Base-by-base conservation (phyloP, 768 basidiomycete species). In the Mycena latifolia region DNA sequence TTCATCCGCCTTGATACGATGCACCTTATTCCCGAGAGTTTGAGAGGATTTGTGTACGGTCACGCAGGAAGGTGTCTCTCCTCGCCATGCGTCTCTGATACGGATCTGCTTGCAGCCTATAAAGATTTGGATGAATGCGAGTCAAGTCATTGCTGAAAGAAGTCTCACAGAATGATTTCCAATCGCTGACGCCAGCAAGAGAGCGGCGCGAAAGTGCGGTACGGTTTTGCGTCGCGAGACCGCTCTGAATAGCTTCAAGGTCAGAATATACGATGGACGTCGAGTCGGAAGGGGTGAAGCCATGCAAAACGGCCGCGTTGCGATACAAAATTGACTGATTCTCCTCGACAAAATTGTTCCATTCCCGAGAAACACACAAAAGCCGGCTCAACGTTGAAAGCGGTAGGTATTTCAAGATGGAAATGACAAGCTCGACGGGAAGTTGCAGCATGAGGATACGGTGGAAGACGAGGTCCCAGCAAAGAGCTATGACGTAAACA, bases 1-100 rank as follows among this genome's bases (percentile, higher is more conserved):
- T 70, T 91, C 87, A 61, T 95, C 93, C 24, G 91, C 84, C 77
- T 94, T 94, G 78, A 94, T 88, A 9, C 92, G 87, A 76, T 94
- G 92, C 0, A 92, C 87, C 5, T 73, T 70, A 27, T 69, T 66
- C 24, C 83, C 79, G 8, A 79, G 61, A 10, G 20, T 43, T 20
- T 8, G 8, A 22, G 41, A 9, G 20, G 74, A 61, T 1, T 72
- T 67, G 39, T 85, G 75, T n/a, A 77, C 63, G 24, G 75, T 81
- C 17, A 78, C 71, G 4, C 67, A 67, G 14, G 86, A 85, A 3
- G 82, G 79, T 0, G 79, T 85, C 39, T 78, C 77, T 9, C 88
- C 92, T 2, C 77, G 68, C 92, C 91, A 93, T 45, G 83, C 85
- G 29, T 74, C 78, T 55, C 82, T 77, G 52, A 88, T 79, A 45